Percentiles rank a stretch among this genome's conserved stretches.
Conservation (phyloP, 2,329 filamentous ascomycete genomes). For the Cytospora mali region DNA sequence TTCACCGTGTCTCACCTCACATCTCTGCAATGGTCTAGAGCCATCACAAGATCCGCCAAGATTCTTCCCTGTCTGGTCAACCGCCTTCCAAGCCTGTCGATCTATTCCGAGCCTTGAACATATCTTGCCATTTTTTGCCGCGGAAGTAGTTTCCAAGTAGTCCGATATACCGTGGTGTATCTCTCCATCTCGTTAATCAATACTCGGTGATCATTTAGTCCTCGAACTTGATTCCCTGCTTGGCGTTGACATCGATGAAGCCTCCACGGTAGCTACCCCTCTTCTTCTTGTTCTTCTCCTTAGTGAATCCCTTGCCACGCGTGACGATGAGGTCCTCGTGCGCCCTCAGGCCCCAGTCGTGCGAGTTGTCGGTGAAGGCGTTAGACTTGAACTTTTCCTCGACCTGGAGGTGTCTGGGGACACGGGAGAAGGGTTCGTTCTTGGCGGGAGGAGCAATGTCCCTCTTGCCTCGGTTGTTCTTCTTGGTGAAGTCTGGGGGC, state of each 20-base stretch:
- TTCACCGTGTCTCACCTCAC: not conserved
- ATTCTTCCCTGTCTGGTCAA: not conserved
- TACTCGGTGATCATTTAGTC: constrained; percentile 56
- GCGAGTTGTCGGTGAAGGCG: constrained; percentile 66
- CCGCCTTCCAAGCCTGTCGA: not conserved
- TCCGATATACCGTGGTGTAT: not conserved
- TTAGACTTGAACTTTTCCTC: constrained; percentile 76
- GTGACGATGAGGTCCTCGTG: constrained; percentile 88
- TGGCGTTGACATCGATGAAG: constrained; percentile 77
- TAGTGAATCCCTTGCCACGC: constrained; percentile 95
- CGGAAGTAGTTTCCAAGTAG: not conserved
- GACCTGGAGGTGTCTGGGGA: constrained; percentile 68
- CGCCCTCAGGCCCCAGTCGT: constrained; percentile 87
- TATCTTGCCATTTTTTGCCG: not conserved
- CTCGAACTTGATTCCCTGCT: constrained; percentile 93
- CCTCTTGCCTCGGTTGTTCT: constrained; percentile 48
- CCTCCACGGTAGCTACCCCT: constrained; percentile 89
- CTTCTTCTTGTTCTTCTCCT: constrained; percentile 99
- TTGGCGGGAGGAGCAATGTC: constrained; percentile 46
- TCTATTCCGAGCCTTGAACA: not conserved
- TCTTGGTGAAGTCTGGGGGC: constrained; percentile 51
- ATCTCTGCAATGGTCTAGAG: too few relatives aligned
- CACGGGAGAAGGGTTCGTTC: constrained; percentile 75
- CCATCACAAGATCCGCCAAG: not conserved
- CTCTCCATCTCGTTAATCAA: not conserved